These are phyloP conservation scores for Chlorella sp. DNA, from an alignment of 139 green algal species.

Conservation along the genomic window DNA sequence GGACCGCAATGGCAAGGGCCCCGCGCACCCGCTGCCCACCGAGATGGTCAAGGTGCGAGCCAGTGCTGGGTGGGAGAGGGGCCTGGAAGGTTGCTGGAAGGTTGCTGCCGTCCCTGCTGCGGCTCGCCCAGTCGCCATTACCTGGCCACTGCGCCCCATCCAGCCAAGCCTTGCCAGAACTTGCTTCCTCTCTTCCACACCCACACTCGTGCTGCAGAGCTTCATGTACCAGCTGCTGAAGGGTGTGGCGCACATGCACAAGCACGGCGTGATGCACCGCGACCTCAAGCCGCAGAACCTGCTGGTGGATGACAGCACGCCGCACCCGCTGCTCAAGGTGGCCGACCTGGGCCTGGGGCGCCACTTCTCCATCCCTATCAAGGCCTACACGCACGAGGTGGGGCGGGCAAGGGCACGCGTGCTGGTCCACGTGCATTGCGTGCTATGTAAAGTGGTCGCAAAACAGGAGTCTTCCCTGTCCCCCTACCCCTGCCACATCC, in stretches of 20 bases:
- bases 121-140: too few species aligned
- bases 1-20: constrained; percentile 92
- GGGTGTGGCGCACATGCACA: constrained; percentile 95
- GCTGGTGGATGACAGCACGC: constrained; percentile 74
- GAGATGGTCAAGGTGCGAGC: constrained; percentile 76
- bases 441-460: too few species aligned
- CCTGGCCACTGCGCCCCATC: too few species aligned
- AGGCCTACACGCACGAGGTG: constrained; percentile 98
- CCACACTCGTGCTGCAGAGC: too few species aligned
- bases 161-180: too few species aligned
- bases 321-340: constrained; percentile 89
- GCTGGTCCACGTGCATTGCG: too few species aligned
- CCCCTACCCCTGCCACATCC: too few species aligned
- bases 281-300: constrained; percentile 99
- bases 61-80: background rate
- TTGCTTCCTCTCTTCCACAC: too few species aligned
- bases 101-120: too few species aligned
- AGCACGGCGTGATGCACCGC: constrained; percentile 96
- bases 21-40: constrained; percentile 63
- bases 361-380: constrained; percentile 97
- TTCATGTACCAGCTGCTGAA: constrained; percentile 98
- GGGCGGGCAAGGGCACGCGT: background rate
- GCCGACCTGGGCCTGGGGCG: constrained; percentile 97
- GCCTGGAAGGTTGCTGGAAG: too few species aligned
- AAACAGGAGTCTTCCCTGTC: background rate